These are phyloP conservation scores for Phytopythium chamaehyphon DNA, from an alignment of 352 stramenopile genomes.

Conservation along the genomic window DNA sequence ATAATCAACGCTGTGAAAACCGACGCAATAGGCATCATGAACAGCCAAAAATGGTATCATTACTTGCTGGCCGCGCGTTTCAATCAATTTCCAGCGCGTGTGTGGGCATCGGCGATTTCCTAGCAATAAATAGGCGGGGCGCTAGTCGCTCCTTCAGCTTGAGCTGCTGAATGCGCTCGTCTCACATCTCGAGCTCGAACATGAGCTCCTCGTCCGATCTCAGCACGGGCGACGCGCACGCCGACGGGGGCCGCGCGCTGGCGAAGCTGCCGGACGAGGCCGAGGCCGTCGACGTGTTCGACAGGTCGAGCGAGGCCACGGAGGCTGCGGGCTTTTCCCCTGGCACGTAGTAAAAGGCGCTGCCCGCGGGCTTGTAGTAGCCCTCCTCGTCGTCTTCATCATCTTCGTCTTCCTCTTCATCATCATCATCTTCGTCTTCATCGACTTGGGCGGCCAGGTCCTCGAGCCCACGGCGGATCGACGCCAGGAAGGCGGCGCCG, in stretches of 20 bases:
- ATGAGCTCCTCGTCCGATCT: constrained; percentile 23
- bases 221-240: background rate
- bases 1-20: too few species aligned
- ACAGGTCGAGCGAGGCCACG: constrained; percentile 21
- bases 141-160: too few species aligned
- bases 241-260: constrained; percentile 11
- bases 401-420: constrained; percentile 15
- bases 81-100: too few species aligned
- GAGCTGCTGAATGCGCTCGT: background rate
- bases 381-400: constrained; percentile 19
- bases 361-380: constrained; percentile 31
- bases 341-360: constrained; percentile 40
- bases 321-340: constrained; percentile 17
- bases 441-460: constrained; percentile 5
- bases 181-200: constrained; percentile 35
- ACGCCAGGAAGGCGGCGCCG: constrained; percentile 18
- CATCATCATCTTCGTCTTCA: constrained; percentile 8
- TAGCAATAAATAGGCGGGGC: too few species aligned
- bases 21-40: too few species aligned
- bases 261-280: constrained; percentile 14
- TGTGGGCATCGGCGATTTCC: too few species aligned
- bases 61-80: too few species aligned
- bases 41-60: too few species aligned
- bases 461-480: constrained; percentile 29
- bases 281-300: constrained; percentile 35